Evolutionary conservation across 768 basidiomycete genomes (phyloP).

Genomic region (Lanmaoa rubissima): DNA sequence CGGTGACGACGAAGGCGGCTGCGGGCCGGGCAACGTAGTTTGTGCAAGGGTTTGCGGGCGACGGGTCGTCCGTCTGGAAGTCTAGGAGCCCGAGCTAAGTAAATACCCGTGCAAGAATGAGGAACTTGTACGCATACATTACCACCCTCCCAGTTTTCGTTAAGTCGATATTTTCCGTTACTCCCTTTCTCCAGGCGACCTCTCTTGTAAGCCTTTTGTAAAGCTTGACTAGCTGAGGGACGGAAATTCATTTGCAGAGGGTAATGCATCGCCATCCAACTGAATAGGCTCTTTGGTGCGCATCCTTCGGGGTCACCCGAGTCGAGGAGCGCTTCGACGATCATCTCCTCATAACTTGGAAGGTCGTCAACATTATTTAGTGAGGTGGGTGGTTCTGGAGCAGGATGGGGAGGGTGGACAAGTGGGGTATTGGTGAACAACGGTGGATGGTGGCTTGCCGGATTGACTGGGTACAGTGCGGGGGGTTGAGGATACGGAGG

Average conservation of each 20-base stretch:
- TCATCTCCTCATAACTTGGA: constrained; percentile 91
- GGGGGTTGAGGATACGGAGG: constrained; percentile 33
- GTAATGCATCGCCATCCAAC: constrained; percentile 81
- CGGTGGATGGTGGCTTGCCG: constrained; percentile 27
- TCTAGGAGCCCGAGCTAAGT: constrained; percentile 40
- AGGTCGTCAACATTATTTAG: constrained; percentile 47
- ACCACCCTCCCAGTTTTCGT: constrained; percentile 77
- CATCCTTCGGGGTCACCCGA: constrained; percentile 70
- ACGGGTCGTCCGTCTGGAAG: constrained; percentile 73
- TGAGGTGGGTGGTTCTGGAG: constrained; percentile 28
- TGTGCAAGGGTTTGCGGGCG: constrained; percentile 60
- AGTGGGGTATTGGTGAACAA: constrained; percentile 38
- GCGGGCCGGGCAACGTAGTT: constrained; percentile 30
- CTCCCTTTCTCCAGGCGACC: constrained; percentile 75
- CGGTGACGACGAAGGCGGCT: constrained; percentile 41
- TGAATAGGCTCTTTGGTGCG: constrained; percentile 79
- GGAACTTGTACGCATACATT: constrained; percentile 48
- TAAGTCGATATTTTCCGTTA: constrained; percentile 75
- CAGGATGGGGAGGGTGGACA: constrained; percentile 32
- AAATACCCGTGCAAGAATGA: not conserved
- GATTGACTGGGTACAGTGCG: constrained; percentile 30
- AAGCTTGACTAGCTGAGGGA: constrained; percentile 84
- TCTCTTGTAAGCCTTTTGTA: constrained; percentile 82
- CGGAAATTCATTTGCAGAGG: constrained; percentile 87
- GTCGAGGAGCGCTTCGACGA: constrained; percentile 72